phyloP scores from a whole-genome alignment of 108 stramenopile genomes.

The Conticribra weissflogii region DNA sequence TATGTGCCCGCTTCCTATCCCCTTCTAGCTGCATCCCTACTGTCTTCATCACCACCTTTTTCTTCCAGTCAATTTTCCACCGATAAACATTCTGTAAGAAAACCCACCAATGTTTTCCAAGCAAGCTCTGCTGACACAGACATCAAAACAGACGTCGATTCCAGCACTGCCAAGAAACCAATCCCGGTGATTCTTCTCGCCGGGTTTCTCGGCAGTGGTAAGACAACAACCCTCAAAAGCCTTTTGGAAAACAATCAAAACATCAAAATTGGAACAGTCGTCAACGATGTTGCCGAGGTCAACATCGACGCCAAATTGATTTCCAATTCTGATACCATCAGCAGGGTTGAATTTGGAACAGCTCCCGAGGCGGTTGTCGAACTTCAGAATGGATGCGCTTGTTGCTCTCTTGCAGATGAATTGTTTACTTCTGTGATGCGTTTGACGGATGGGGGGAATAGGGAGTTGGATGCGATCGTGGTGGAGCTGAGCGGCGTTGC shows the following conservation, averaged over 20 bases:
- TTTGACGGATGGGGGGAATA: slow-evolving; percentile 35
- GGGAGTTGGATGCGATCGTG: slow-evolving; percentile 87
- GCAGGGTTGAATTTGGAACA: not conserved
- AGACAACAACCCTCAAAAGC: slow-evolving; percentile 91
- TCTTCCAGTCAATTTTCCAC: too few relatives aligned
- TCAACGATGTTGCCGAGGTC: slow-evolving; percentile 95
- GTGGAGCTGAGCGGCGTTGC: slow-evolving; percentile 95
- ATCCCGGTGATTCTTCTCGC: slow-evolving; percentile 88
- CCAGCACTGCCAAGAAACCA: slow-evolving; percentile 12
- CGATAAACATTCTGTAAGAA: too few relatives aligned
- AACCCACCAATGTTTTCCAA: not conserved
- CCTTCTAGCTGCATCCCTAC: too few relatives aligned
- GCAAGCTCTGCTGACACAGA: not conserved
- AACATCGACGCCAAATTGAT: slow-evolving; percentile 98
- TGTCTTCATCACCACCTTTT: too few relatives aligned
- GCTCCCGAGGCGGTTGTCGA: slow-evolving; percentile 63
- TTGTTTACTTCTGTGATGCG: slow-evolving; percentile 64
- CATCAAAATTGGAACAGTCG: slow-evolving; percentile 87
- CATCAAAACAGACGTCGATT: not conserved
- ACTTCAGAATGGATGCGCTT: slow-evolving; percentile 94
- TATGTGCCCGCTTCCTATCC: too few relatives aligned
- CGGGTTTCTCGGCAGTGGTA: slow-evolving; percentile 96
- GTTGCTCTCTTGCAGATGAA: slow-evolving; percentile 94
- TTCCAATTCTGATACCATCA: slow-evolving; percentile 20
- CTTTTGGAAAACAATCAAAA: slow-evolving; percentile 79